Evolutionary conservation across 768 basidiomycete species (phyloP), one percentile per base, ranked within the genome.

Genomic region (Pleurotus platypus): DNA sequence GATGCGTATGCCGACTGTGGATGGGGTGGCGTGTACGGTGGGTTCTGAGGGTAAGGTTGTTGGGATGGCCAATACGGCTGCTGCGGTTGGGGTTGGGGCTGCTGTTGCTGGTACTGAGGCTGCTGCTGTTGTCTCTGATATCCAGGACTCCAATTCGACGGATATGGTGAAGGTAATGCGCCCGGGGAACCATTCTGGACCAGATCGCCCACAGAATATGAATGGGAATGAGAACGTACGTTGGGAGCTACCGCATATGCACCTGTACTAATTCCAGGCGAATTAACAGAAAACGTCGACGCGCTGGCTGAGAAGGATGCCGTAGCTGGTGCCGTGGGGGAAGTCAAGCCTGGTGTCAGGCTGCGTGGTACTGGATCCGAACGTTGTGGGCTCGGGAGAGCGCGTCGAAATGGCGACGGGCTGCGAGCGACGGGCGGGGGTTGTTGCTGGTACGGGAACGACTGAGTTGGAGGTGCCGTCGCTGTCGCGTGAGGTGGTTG

Each of bases 51-150:
- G 26, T 59, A 46, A 20, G 62, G 59, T 51, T 64, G 66, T 27
- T 62, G 60, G 16, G 64, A 60, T 49, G 66, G 63, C 9, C 51
- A 58, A 27, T 64, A 62, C 39, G 63, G 61, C 26, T 65, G 67
- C 26, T 62, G 60, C n/a, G 65, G 61, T 49, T 67, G 64, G 9
- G 58, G 46, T 26, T 60, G 61, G 15, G 53, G 43, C 20, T 55
- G 58, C n/a, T 51, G 57, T 18, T 53, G 51, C 42, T 58, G 55
- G 27, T 58, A 50, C 35, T 45, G 51, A 37, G 55, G 60, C 27
- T 64, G 64, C 42, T 62, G 63, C 35, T 60, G 64, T 16, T 64
- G 63, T 15, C 50, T 50, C 22, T 62, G 63, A 4, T 55, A 55
- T 20, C 18, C 20, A 24, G 16, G 38, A 27, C 46, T 22, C 51